phyloP scores from a whole-genome alignment of 345 rosid genomes.

The Hevea brasiliensis region DNA sequence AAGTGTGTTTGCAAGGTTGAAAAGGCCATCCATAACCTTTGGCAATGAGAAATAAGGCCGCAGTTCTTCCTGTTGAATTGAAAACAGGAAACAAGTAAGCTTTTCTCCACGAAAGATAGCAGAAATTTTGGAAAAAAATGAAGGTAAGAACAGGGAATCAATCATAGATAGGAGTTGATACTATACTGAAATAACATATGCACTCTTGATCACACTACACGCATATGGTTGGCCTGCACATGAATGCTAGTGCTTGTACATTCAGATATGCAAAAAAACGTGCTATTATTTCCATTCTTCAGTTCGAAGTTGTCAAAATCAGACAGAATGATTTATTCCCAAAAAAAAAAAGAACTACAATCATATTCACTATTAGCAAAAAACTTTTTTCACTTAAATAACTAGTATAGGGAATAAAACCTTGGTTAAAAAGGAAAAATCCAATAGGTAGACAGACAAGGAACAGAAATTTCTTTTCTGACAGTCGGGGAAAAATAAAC shows the following conservation, averaged over 20 bases:
- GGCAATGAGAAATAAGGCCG: slow-evolving; percentile 92
- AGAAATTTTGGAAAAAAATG: background rate
- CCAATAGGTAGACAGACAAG: background rate
- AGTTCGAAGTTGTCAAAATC: background rate
- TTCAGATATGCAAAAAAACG: background rate
- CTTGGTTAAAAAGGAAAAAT: background rate
- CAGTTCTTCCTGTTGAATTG: slow-evolving; percentile 66
- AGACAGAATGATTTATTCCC: background rate
- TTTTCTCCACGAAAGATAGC: background rate
- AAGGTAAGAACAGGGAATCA: background rate
- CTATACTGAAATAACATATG: background rate
- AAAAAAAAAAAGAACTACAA: background rate
- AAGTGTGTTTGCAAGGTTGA: slow-evolving; percentile 63
- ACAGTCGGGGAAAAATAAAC: background rate
- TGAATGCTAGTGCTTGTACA: background rate
- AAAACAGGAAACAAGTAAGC: slow-evolving; percentile 7
- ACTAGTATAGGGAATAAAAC: background rate
- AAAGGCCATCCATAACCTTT: slow-evolving; percentile 85
- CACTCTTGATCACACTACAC: background rate
- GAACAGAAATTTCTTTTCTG: background rate
- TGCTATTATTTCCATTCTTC: background rate
- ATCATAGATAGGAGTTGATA: background rate
- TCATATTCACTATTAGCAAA: background rate
- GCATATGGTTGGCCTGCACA: background rate
- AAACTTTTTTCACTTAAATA: background rate